Evolutionary conservation across 1,139 yeast genomes (phyloP), one percentile per base, ranked within the genome.

Genomic region (Suhomyces choctaworum): DNA sequence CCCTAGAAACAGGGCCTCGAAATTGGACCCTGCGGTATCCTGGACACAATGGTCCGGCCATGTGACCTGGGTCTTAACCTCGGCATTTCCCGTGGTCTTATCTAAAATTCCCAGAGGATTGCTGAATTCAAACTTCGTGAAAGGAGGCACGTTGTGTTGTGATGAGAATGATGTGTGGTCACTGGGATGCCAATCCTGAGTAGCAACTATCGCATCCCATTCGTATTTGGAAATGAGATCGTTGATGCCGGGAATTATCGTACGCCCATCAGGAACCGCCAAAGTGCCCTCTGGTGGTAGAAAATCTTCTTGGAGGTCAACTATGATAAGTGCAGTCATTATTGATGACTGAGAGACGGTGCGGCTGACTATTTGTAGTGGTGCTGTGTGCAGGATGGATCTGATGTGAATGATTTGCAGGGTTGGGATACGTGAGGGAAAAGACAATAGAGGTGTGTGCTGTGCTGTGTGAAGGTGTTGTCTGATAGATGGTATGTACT

Each of bases 21-120:
- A 66, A 31, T 73, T 67, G 0, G 92, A 72, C 0, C 97, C 97
- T 7, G 49, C 35, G 0, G 87, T 68, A 35, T 70, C 67, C 50
- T 87, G 92, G 4, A 90, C 76, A 55, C 97, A 90, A 56, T 90
- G 97, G 40, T 76, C 92, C 0, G 97, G 97, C 97, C 97, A 90
- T 3, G 88, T 70, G 1, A 69, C 66, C 42, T 82, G 81, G 4
- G 34, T 25, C 16, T 24, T 29, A 7, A 30, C 20, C 31, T 55
- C 50, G 26, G 56, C 53, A 19, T 56, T 40, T 14, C 66, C 65
- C 0, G 60, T 51, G 4, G 43, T 42, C 1, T 52, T 51, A 29
- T 62, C 63, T 1, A 48, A 40, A 6, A 62, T 62, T 2, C 62
- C 60, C 12, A 56, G 45, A 0, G 95, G 92, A 37, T 80, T 78